Base-by-base conservation (phyloP, 2,329 filamentous ascomycete genomes). In the Canariomyces notabilis region DNA sequence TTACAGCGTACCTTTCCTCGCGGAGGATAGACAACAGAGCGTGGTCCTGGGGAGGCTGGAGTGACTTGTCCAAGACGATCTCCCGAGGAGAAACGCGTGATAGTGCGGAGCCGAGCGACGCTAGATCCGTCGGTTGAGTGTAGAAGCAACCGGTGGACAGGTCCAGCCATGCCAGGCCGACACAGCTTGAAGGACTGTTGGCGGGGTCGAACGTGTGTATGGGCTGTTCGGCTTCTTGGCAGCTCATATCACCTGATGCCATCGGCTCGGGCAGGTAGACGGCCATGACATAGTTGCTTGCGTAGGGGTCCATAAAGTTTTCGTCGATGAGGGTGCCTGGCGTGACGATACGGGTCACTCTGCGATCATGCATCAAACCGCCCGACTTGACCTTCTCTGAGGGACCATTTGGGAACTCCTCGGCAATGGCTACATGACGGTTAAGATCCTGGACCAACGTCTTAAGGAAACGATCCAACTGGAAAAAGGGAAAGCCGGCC, bases 311-410 rank as follows among this genome's bases (percentile, higher is more conserved):
- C 74, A 98, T 89, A 65, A 97, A 98, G 58, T 89, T 90, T 67
- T 98, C 93, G 65, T 98, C 93, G 55, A 98, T 95, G 44, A 98
- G 73, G 1, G 93, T 98, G 16, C 93, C 93, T 1, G 93, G 89
- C 1, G 93, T 97, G 60, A 98, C 82, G 56, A 98, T 84, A 47
- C 93, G 83, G 15, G 87, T 80, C 12, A 98, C 89, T 56, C 75
- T 82, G 20, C 93, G 84, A 62, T 94, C 86, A 64, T 93, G 94
- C 72, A 91, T 74, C 53, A 91, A 70, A 3, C 88, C 89, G 12
- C 87, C 87, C 16, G 81, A 77, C 61, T 84, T 91, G 54, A 84
- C 70, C 65, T 80, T 88, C 46, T 80, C 80, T 3, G 82, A 74
- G 4, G 79, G 73, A 53, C 82, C 76, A 59, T 93, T 87, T 15